Evolutionary conservation across 306 rosid genomes (phyloP).

Genomic region (Arachis stenosperma): DNA sequence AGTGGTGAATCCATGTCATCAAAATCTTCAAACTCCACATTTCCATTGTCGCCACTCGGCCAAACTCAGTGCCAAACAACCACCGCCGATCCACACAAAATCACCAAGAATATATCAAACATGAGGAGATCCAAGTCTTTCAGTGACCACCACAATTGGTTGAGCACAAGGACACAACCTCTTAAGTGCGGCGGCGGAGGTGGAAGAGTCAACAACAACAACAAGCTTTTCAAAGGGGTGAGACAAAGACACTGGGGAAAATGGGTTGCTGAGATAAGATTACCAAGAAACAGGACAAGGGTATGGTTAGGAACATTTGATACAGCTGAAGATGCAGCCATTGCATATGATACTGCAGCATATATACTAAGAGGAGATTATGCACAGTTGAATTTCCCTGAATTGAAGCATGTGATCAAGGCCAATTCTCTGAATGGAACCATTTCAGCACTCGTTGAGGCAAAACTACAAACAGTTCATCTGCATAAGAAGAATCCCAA

Average conservation of each 20-base stretch:
- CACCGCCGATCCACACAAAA: conserved; percentile 50
- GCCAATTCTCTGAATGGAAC: conserved; percentile 69
- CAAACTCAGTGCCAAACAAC: conserved; percentile 41
- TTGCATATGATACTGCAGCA: conserved; percentile 94
- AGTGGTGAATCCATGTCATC: conserved; percentile 36
- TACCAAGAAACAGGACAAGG: conserved; percentile 86
- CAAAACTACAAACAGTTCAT: conserved; percentile 62
- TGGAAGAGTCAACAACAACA: no score
- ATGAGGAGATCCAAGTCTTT: conserved; percentile 41
- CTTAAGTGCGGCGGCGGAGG: conserved; percentile 63
- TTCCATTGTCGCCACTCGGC: conserved; percentile 39
- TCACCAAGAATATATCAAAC: conserved; percentile 37
- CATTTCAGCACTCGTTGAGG: conserved; percentile 79
- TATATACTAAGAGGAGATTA: conserved; percentile 80
- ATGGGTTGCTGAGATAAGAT: conserved; percentile 96
- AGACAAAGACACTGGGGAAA: conserved; percentile 98
- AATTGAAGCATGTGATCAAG: conserved; percentile 64
- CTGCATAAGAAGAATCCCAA: not conserved
- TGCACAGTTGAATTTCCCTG: conserved; percentile 87
- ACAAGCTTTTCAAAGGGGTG: conserved; percentile 80
- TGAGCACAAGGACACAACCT: conserved; percentile 68
- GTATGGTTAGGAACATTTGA: conserved; percentile 94
- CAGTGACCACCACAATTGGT: conserved; percentile 56
- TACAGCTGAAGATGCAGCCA: conserved; percentile 90
- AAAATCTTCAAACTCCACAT: conserved; percentile 38